Base-by-base conservation (phyloP, 768 basidiomycete species). In the Panus rudis region DNA sequence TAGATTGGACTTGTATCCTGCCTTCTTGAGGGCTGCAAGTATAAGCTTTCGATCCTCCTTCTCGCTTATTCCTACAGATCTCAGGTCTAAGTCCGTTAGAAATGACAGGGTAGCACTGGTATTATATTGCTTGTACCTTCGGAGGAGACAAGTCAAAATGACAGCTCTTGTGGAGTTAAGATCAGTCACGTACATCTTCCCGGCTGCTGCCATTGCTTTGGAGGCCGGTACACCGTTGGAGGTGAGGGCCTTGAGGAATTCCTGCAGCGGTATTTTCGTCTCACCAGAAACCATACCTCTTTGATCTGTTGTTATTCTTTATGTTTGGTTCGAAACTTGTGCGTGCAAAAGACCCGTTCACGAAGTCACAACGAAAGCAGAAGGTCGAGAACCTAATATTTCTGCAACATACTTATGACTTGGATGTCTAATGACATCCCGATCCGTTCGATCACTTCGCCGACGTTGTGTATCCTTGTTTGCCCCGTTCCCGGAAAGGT, bases 131-230 rank as follows among this genome's bases (percentile, higher is more conserved):
- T 84, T 87, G 63, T 85, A 90, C 49, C 87, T 90, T 42, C n/a
- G 14, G 26, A 37, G 52, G 38, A 49, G 54, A 49, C 25, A 57
- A 49, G 44, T 16, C 20, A n/a, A n/a, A n/a, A n/a, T n/a, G n/a
- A n/a, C n/a, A n/a, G n/a, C n/a, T n/a, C n/a, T n/a, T n/a, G 24
- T 22, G 37, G 17, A 40, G 16, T 21, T 27, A 3, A 33, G 37
- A 8, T 6, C n/a, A n/a, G n/a, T n/a, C n/a, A n/a, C n/a, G n/a
- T n/a, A 84, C 85, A 84, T 69, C 71, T 85, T 86, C 44, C 73
- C 72, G 27, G 86, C 74, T 20, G 84, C 61, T 12, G 68, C 62
- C 72, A 92, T 88, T 12, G 87, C 84, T 50, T 81, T 78, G 25
- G 70, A 55, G 42, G 84, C 68, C 1, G 79, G 62, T 1, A 88